phyloP scores from a whole-genome alignment of 2,329 filamentous ascomycete species.

The Colletotrichum abscissum region DNA sequence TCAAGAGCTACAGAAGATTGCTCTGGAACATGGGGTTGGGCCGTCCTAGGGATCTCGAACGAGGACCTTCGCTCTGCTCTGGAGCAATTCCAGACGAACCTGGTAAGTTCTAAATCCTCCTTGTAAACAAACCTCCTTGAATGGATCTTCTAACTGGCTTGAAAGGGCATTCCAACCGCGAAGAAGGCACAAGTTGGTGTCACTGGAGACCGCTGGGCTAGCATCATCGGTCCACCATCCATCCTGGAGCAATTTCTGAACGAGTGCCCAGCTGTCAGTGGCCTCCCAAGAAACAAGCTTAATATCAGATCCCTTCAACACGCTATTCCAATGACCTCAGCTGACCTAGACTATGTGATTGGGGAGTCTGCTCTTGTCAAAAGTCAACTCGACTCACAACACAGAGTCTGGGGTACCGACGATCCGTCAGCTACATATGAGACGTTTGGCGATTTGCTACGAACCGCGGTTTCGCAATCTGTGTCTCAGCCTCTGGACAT shows the following conservation, averaged over 20 bases:
- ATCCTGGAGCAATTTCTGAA: conserved; percentile 2
- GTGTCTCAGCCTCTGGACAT: background rate
- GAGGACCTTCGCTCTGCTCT: background rate
- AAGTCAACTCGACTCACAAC: background rate
- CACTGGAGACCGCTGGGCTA: conserved; percentile 7
- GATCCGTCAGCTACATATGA: background rate
- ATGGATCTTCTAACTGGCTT: too few relatives aligned
- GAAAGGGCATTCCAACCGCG: background rate
- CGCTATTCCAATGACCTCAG: conserved; percentile 1
- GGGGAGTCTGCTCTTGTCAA: background rate
- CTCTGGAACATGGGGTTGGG: background rate
- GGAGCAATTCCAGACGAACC: background rate
- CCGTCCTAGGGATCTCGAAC: background rate
- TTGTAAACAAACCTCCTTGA: too few relatives aligned
- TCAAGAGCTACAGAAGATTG: background rate
- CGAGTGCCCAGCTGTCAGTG: background rate
- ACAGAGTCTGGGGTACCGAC: background rate
- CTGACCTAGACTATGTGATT: background rate
- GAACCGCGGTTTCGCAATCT: background rate
- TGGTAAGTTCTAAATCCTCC: background rate
- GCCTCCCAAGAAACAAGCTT: background rate
- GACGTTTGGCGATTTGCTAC: background rate
- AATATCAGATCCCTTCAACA: background rate
- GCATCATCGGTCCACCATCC: conserved; percentile 14
- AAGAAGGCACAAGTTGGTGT: conserved; percentile 12